Conservation (phyloP, 371 early-diverging fungal genomes). For the Nematocida sp. region DNA sequence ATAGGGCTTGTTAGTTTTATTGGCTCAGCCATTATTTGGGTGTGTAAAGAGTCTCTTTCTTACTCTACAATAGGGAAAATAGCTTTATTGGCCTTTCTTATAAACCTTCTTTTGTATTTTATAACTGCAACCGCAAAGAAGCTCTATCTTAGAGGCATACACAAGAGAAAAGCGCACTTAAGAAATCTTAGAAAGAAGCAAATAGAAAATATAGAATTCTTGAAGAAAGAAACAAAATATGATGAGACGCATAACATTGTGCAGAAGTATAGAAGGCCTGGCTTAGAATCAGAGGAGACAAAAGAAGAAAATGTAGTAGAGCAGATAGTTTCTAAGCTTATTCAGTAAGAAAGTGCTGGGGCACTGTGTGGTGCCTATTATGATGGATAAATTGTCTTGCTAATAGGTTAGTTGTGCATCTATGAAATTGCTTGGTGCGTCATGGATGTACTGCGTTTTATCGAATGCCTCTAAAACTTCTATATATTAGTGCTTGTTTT, state of each 20-base stretch:
- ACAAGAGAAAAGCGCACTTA: slow-evolving; percentile 30
- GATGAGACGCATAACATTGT: slow-evolving; percentile 48
- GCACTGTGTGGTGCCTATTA: no score
- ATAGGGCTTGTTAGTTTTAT: slow-evolving; percentile 26
- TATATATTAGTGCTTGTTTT: no score
- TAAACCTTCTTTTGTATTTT: slow-evolving; percentile 29
- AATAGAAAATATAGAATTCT: slow-evolving; percentile 21
- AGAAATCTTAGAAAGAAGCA: slow-evolving; percentile 6
- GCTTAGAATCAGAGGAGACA: slow-evolving; percentile 21
- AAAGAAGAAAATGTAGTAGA: slow-evolving; percentile 40
- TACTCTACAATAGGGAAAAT: slow-evolving; percentile 45
- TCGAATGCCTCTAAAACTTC: no score
- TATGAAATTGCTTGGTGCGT: no score
- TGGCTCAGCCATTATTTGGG: slow-evolving; percentile 55
- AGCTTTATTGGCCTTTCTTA: background rate
- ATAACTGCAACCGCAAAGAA: background rate
- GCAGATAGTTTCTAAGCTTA: slow-evolving; percentile 12
- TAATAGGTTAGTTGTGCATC: no score
- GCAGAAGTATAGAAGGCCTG: slow-evolving; percentile 25
- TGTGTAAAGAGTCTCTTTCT: slow-evolving; percentile 56
- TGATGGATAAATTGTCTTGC: no score
- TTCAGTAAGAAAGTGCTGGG: slow-evolving; percentile 14
- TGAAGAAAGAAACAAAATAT: slow-evolving; percentile 38
- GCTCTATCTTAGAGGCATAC: slow-evolving; percentile 21
- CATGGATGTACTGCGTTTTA: no score